Percentiles rank a stretch among this genome's conserved stretches.
Conservation (phyloP, 2,329 filamentous ascomycete genomes). For the Neonectria sp. region DNA sequence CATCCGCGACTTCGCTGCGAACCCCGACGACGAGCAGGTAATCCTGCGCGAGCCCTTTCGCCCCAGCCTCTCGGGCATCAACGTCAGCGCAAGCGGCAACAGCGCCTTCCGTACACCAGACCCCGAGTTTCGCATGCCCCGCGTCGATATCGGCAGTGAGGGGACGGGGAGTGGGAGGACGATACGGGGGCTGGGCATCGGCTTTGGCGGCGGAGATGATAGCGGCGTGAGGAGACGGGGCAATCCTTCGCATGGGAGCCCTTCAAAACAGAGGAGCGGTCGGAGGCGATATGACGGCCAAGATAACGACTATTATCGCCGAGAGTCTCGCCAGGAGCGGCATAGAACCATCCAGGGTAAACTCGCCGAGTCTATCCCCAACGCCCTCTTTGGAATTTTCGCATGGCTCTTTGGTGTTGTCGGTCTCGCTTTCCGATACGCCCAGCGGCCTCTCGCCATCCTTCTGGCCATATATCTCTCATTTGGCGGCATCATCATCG, state of each 20-base stretch:
- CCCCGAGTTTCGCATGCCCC: slow-evolving; percentile 69
- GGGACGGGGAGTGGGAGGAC: slow-evolving; percentile 54
- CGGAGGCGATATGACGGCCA: slow-evolving; percentile 34
- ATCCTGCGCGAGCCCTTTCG: slow-evolving; percentile 70
- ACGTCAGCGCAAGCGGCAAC: slow-evolving; percentile 44
- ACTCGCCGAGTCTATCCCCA: slow-evolving; percentile 55
- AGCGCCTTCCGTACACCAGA: slow-evolving; percentile 58
- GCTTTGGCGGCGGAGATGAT: slow-evolving; percentile 40
- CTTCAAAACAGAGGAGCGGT: slow-evolving; percentile 42
- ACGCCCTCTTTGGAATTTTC: slow-evolving; percentile 56
- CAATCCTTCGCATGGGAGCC: slow-evolving; percentile 38
- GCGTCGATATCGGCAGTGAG: slow-evolving; percentile 58
- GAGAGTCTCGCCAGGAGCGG: slow-evolving; percentile 24
- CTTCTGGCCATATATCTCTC: slow-evolving; percentile 74
- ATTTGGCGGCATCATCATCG: slow-evolving; percentile 70
- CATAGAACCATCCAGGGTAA: slow-evolving; percentile 47
- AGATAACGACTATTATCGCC: slow-evolving; percentile 36
- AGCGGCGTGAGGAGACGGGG: slow-evolving; percentile 50
- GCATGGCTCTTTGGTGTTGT: slow-evolving; percentile 71
- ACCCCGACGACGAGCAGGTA: slow-evolving; percentile 69
- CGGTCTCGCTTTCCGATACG: slow-evolving; percentile 70
- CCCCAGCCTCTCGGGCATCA: slow-evolving; percentile 63
- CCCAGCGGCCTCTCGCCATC: slow-evolving; percentile 76
- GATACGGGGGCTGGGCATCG: slow-evolving; percentile 47
- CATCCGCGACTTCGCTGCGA: slow-evolving; percentile 67